Conservation (phyloP, 768 basidiomycete species). For the Russula sp. region DNA sequence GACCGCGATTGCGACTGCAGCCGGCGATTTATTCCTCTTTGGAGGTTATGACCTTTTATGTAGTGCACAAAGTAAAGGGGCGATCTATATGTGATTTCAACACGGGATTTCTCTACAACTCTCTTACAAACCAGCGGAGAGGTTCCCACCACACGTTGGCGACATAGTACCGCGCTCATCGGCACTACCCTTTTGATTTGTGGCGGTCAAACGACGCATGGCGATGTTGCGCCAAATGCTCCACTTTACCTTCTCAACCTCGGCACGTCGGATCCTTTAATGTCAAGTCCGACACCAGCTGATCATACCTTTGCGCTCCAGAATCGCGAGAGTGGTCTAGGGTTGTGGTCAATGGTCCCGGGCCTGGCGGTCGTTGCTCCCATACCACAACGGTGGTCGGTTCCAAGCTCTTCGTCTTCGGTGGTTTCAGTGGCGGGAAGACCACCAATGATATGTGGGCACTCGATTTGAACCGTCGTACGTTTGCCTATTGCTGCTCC, state of each 20-base stretch:
- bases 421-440: slow-evolving; percentile 90
- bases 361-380: slow-evolving; percentile 86
- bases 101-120: slow-evolving; percentile 73
- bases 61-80: slow-evolving; percentile 73
- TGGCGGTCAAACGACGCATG: slow-evolving; percentile 81
- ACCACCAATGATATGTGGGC: slow-evolving; percentile 95
- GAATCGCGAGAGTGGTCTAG: slow-evolving; percentile 95
- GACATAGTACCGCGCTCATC: slow-evolving; percentile 86
- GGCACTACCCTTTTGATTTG: slow-evolving; percentile 95
- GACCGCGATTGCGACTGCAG: slow-evolving; percentile 54
- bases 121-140: slow-evolving; percentile 87
- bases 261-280: slow-evolving; percentile 56
- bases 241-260: slow-evolving; percentile 91
- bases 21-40: slow-evolving; percentile 92
- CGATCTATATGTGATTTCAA: slow-evolving; percentile 83
- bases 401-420: slow-evolving; percentile 91
- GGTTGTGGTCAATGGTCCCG: slow-evolving; percentile 72
- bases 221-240: slow-evolving; percentile 57
- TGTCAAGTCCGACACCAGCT: not conserved
- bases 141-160: slow-evolving; percentile 83
- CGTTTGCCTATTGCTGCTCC: slow-evolving; percentile 36
- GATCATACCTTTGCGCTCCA: too few species aligned
- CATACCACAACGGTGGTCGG: slow-evolving; percentile 93
- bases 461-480: slow-evolving; percentile 89
- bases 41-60: slow-evolving; percentile 64